A percentile compares a stretch with the other conserved stretches of the same genome.
These are phyloP conservation scores for Castanospermum australe DNA, from an alignment of 306 rosid species.

Conservation along the genomic window DNA sequence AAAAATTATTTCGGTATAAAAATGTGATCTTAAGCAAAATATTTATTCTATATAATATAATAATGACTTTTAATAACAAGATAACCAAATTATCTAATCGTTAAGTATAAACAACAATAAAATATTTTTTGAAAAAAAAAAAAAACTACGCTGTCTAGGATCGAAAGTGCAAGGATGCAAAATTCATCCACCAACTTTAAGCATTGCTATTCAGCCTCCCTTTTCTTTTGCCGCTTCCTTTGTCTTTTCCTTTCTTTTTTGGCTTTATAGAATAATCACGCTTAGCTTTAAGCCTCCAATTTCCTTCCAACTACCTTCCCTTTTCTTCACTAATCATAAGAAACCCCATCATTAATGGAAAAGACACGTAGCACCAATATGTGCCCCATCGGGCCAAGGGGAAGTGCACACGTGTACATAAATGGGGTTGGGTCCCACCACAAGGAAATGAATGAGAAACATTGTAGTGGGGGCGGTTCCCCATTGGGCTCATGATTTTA, in stretches of 20 bases:
- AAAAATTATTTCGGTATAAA: too few species aligned
- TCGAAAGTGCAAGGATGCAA: background rate
- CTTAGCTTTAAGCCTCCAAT: slow-evolving; percentile 23
- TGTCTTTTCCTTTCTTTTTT: slow-evolving; percentile 4
- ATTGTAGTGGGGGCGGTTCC: slow-evolving; percentile 33
- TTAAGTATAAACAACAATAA: too few species aligned
- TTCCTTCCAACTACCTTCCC: slow-evolving; percentile 28
- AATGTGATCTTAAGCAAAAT: background rate
- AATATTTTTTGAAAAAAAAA: background rate
- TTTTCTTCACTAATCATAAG: slow-evolving; percentile 30
- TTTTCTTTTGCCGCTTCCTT: background rate
- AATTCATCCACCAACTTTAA: background rate
- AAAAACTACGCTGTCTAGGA: too few species aligned
- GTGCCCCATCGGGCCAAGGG: background rate
- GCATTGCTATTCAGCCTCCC: background rate
- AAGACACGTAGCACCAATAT: slow-evolving; percentile 19
- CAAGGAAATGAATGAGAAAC: background rate
- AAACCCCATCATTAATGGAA: slow-evolving; percentile 22
- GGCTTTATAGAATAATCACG: slow-evolving; percentile 1
- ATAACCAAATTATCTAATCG: background rate
- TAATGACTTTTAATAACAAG: too few species aligned
- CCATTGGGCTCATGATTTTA: slow-evolving; percentile 28
- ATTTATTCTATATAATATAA: too few species aligned
- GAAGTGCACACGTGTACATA: slow-evolving; percentile 25
- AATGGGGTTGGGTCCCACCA: slow-evolving; percentile 29